Percentiles rank a stretch among this genome's conserved stretches.
Evolutionary conservation across 2,329 filamentous ascomycete species (phyloP).

Genomic region (Xylariaceae sp.): DNA sequence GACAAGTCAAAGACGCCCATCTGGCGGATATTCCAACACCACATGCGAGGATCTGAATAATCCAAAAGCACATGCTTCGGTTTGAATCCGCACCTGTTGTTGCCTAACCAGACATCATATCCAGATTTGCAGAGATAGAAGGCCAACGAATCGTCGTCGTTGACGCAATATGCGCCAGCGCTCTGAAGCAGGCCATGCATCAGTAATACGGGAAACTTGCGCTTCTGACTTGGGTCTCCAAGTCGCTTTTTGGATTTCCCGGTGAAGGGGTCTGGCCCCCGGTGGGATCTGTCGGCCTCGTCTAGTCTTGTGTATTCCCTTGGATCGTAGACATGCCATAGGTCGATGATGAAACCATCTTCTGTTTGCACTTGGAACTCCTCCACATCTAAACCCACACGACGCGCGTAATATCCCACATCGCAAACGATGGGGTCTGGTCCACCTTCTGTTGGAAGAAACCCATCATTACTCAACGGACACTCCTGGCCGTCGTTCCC

Average conservation of each 20-base stretch:
- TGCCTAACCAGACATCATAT: conserved; percentile 95
- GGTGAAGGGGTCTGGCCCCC: conserved; percentile 69
- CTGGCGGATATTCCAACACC: conserved; percentile 94
- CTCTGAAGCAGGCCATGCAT: conserved; percentile 90
- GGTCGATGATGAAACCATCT: conserved; percentile 87
- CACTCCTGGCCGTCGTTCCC: conserved; percentile 51
- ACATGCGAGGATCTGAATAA: conserved; percentile 85
- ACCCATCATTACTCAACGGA: conserved; percentile 59
- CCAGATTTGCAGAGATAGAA: conserved; percentile 92
- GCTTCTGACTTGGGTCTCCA: conserved; percentile 50
- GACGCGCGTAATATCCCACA: conserved; percentile 82
- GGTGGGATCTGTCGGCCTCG: conserved; percentile 56
- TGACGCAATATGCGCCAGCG: conserved; percentile 86
- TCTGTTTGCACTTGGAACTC: conserved; percentile 87
- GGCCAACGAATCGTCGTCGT: conserved; percentile 87
- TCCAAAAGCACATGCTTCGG: conserved; percentile 77
- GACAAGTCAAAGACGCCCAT: conserved; percentile 91
- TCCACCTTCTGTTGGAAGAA: conserved; percentile 78
- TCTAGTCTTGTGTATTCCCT: conserved; percentile 67
- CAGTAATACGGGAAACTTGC: conserved; percentile 82
- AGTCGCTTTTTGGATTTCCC: conserved; percentile 47
- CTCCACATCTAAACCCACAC: conserved; percentile 87
- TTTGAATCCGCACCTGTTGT: conserved; percentile 86
- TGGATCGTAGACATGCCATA: conserved; percentile 91
- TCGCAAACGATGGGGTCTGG: conserved; percentile 80